Evolutionary conservation across 441 rosid species (phyloP).

Genomic region (Erysimum pusillum): DNA sequence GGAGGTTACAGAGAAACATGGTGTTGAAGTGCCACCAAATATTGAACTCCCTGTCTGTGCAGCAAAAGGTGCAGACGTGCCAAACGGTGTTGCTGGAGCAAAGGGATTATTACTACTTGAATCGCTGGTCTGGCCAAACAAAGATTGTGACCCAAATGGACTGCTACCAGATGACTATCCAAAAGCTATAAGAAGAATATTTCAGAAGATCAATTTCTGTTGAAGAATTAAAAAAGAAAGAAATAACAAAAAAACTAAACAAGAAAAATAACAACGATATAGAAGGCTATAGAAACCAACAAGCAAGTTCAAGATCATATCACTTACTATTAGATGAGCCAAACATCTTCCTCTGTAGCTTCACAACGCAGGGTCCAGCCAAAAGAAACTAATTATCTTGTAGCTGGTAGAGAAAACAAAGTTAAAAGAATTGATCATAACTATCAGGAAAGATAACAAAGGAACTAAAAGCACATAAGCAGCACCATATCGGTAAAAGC

Average conservation of each 20-base stretch:
- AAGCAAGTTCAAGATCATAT: neutral
- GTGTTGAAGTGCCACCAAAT: constrained; percentile 92
- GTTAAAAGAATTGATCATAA: too few species aligned
- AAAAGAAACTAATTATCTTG: constrained; percentile 22
- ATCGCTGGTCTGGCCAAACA: constrained; percentile 80
- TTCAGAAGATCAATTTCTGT: constrained; percentile 28
- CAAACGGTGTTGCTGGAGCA: constrained; percentile 78
- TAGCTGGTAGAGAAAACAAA: neutral
- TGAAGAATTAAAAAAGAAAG: neutral
- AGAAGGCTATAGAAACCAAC: constrained; percentile 1
- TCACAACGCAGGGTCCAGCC: constrained; percentile 32
- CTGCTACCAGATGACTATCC: constrained; percentile 79
- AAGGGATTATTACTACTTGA: constrained; percentile 77
- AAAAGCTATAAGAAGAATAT: constrained; percentile 64
- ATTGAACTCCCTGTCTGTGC: constrained; percentile 79
- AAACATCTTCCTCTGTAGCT: constrained; percentile 60
- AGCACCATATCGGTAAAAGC: neutral
- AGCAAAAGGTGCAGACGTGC: constrained; percentile 74
- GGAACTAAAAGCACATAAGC: constrained; percentile 2
- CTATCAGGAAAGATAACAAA: constrained; percentile 9
- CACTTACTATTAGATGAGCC: constrained; percentile 67
- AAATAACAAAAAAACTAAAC: constrained; percentile 28
- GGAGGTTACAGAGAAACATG: too few species aligned
- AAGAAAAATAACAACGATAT: neutral
- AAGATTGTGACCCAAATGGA: constrained; percentile 79